Evolutionary conservation across 306 rosid species (phyloP).

Genomic region (Arachis hypogaea): DNA sequence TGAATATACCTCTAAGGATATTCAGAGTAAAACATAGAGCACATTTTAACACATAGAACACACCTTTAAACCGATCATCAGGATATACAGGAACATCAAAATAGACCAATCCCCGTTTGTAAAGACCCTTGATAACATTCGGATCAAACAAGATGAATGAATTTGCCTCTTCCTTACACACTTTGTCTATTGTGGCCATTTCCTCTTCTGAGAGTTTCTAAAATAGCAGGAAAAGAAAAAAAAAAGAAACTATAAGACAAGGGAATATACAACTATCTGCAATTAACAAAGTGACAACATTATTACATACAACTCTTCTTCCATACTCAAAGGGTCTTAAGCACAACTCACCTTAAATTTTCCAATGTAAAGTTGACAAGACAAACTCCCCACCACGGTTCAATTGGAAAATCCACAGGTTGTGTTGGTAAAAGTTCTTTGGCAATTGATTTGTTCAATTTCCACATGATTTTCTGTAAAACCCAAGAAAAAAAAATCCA

Average conservation of each 20-base stretch:
- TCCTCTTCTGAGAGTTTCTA: slow-evolving; percentile 98
- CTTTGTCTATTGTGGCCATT: slow-evolving; percentile 89
- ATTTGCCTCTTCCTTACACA: slow-evolving; percentile 97
- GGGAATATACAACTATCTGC: slow-evolving; percentile 28
- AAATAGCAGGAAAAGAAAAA: slow-evolving; percentile 33
- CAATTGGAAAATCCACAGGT: slow-evolving; percentile 91
- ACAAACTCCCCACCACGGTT: slow-evolving; percentile 99
- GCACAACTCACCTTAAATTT: slow-evolving; percentile 81
- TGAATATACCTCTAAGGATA: neutral
- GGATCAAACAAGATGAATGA: slow-evolving; percentile 82
- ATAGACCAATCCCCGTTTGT: slow-evolving; percentile 78
- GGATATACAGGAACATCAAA: slow-evolving; percentile 97
- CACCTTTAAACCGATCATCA: slow-evolving; percentile 93
- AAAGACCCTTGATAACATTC: slow-evolving; percentile 75
- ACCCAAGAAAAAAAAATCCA: slow-evolving; percentile 50
- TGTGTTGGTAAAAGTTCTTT: slow-evolving; percentile 89
- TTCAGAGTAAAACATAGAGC: slow-evolving; percentile 28
- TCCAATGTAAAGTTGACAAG: slow-evolving; percentile 97
- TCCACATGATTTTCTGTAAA: slow-evolving; percentile 99
- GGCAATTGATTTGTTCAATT: slow-evolving; percentile 97
- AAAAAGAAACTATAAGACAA: slow-evolving; percentile 32
- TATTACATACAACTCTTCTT: slow-evolving; percentile 10
- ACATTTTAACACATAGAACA: slow-evolving; percentile 24
- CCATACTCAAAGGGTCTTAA: slow-evolving; percentile 23
- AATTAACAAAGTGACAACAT: slow-evolving; percentile 24